Evolutionary conservation across 352 stramenopile species (phyloP), one percentile per base, ranked within the genome.

Genomic region (Phytophthora multivora): DNA sequence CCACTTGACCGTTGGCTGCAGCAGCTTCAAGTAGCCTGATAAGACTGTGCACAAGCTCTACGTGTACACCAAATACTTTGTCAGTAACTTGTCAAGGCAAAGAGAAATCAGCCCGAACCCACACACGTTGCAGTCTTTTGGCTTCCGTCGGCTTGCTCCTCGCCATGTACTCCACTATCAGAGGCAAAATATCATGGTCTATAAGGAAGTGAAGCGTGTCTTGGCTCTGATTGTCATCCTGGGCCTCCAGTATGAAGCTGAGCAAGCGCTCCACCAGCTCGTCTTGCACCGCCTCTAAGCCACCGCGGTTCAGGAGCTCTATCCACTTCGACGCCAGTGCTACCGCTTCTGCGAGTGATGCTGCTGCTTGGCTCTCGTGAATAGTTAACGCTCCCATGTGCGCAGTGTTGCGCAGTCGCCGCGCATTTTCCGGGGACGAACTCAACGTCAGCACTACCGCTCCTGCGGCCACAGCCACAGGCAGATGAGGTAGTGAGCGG

Each of bases 91-190:
- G 8, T 18, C 16, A 50, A 18, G 21, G 8, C 23, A 23, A 42
- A 16, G 23, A 4, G 8, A 36, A 16, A 41, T 35, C 18, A 25
- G n/a, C 30, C 9, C 21, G 28, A 54, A 40, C 12, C 7, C n/a
- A 76, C 77, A 42, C 49, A 88, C 79, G 63, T 40, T 68, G 51
- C n/a, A 80, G 50, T 30, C 66, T 48, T 51, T 31, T 41, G 0
- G 43, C 50, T 16, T 86, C 74, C 1, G 64, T 72, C 4, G 73
- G 71, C 26, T 70, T 73, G 11, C 56, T 65, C 18, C 50, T 43
- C 2, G 74, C 64, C 16, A 71, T 51, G 42, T 77, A 77, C 16
- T 80, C 54, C 8, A 85, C 38, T 4, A 88, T n/a, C 21, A 85
- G 38, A 33, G 55, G 21, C 16, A 85, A 23, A 12, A 59, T 48